A percentile compares a stretch with the other conserved stretches of the same genome.
Evolutionary conservation across 208 protist genomes (phyloP).

Genomic region (Leishmania tarentolae): DNA sequence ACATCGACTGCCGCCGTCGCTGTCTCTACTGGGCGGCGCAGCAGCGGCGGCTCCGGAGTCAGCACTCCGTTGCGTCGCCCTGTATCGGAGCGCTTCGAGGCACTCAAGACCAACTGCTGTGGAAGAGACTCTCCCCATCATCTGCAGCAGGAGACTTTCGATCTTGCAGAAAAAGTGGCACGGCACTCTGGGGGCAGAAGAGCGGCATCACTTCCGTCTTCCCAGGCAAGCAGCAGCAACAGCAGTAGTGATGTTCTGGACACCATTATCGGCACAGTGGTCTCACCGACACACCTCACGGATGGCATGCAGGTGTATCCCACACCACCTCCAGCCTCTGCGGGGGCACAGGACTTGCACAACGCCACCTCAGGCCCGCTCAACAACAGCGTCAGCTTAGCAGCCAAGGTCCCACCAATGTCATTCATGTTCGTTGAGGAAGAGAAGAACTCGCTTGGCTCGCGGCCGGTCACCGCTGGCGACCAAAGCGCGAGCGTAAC

Average conservation of each 20-base stretch:
- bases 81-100: constrained; percentile 44
- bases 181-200: neutral
- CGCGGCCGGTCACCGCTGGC: neutral
- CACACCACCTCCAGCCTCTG: neutral
- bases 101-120: constrained; percentile 14
- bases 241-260: neutral
- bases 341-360: neutral
- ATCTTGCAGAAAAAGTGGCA: neutral
- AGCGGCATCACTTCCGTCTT: neutral
- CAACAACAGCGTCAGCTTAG: neutral
- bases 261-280: neutral
- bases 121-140: neutral
- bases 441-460: neutral
- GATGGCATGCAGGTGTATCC: neutral
- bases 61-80: constrained; percentile 39
- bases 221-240: neutral
- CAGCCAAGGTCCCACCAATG: neutral
- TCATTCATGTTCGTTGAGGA: neutral
- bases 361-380: neutral
- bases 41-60: neutral
- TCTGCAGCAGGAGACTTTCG: neutral
- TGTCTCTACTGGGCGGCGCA: neutral
- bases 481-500: neutral
- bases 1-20: neutral
- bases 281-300: neutral